These are phyloP conservation scores for Pseudocercospora musae DNA, from an alignment of 2,329 filamentous ascomycete species.

Conservation along the genomic window DNA sequence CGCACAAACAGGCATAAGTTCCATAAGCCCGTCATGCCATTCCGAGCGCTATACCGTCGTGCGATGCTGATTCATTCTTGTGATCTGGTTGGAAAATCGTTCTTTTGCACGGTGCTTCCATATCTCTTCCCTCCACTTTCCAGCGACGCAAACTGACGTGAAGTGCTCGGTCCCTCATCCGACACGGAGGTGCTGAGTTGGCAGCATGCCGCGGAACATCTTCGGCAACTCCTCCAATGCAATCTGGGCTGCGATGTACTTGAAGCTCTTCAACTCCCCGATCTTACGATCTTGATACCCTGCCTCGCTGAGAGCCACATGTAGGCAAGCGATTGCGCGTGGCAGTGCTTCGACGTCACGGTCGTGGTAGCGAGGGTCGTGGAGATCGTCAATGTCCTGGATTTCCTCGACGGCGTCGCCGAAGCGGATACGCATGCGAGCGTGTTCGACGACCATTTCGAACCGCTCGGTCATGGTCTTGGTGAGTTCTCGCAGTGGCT, in stretches of 20 bases:
- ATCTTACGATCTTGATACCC: conserved; percentile 32
- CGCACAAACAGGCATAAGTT: too few relatives aligned
- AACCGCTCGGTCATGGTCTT: conserved; percentile 41
- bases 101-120: too few relatives aligned
- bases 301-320: conserved; percentile 40
- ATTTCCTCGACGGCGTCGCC: conserved; percentile 34
- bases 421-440: conserved; percentile 44
- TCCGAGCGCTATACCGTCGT: too few relatives aligned
- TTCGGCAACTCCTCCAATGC: conserved; percentile 50
- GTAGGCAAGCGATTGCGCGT: conserved; percentile 50
- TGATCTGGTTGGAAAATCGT: too few relatives aligned
- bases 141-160: neutral
- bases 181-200: too few relatives aligned
- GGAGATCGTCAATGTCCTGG: conserved; percentile 27
- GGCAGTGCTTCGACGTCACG: conserved; percentile 45
- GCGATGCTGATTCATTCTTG: too few relatives aligned
- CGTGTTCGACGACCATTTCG: conserved; percentile 41
- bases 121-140: too few relatives aligned
- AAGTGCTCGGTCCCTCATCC: too few relatives aligned
- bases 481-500: conserved; percentile 35
- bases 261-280: conserved; percentile 49
- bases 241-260: conserved; percentile 51
- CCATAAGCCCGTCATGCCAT: too few relatives aligned
- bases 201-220: conserved; percentile 16
- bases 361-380: conserved; percentile 25